Conservation (phyloP, 257 asterid genomes). For the Jacaranda copaia region DNA sequence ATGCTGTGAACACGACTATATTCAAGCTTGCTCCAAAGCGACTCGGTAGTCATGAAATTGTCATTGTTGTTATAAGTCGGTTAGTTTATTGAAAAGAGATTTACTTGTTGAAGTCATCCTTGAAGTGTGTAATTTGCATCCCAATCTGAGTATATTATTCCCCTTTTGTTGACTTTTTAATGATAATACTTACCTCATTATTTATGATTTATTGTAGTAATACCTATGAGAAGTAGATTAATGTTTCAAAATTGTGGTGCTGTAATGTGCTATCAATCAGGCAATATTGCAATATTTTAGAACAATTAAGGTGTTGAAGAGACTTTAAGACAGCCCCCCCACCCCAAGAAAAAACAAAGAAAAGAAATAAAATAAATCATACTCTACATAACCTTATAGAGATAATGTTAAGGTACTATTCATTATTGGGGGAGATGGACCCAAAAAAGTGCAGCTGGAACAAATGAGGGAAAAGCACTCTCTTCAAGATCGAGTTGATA, state of each 20-base stretch:
- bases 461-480: conserved; percentile 99
- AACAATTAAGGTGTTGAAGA: background rate
- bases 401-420: conserved; percentile 72
- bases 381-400: background rate
- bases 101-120: conserved; percentile 96
- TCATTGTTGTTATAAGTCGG: conserved; percentile 90
- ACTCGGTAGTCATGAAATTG: conserved; percentile 68
- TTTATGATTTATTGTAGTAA: background rate
- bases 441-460: conserved; percentile 94
- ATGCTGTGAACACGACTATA: conserved; percentile 97
- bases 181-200: background rate
- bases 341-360: too few relatives aligned
- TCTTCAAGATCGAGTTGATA: conserved; percentile 96
- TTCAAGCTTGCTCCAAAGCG: conserved; percentile 83
- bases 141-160: conserved; percentile 61
- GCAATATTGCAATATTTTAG: too few relatives aligned
- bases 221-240: background rate
- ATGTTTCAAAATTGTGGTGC: background rate
- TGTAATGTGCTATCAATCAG: background rate
- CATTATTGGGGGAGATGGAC: conserved; percentile 97
- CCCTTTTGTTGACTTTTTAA: background rate
- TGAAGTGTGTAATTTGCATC: conserved; percentile 83
- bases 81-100: conserved; percentile 96
- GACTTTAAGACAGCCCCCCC: too few relatives aligned
- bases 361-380: too few relatives aligned